Percentiles rank a stretch among this genome's conserved stretches.
Conservation (phyloP, 306 rosid species). For the Dryas octopetala region DNA sequence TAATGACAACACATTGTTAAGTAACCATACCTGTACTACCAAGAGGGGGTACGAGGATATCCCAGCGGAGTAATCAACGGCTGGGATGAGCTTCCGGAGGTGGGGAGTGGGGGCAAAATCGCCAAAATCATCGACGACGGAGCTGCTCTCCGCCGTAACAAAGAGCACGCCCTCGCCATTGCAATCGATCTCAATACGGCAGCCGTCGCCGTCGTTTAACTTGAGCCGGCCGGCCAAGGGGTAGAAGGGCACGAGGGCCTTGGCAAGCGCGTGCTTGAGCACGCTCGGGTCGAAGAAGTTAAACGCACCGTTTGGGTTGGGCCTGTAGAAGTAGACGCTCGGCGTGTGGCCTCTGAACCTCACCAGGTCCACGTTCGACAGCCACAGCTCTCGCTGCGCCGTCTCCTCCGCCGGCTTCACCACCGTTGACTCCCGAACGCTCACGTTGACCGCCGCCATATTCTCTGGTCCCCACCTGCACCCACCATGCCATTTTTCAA, state of each 20-base stretch:
- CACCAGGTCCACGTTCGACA: conserved; percentile 52
- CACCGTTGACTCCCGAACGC: conserved; percentile 54
- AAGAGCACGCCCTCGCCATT: conserved; percentile 65
- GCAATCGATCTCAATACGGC: conserved; percentile 71
- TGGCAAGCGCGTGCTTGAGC: conserved; percentile 59
- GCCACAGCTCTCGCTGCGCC: conserved; percentile 48
- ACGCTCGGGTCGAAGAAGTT: conserved; percentile 49
- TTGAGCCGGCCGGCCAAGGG: conserved; percentile 74
- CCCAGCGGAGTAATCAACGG: conserved; percentile 55
- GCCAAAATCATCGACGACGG: conserved; percentile 55
- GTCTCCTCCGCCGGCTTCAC: conserved; percentile 65
- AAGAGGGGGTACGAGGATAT: conserved; percentile 56
- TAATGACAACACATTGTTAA: no score
- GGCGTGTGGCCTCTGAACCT: conserved; percentile 50
- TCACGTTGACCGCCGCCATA: conserved; percentile 45
- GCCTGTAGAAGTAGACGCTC: conserved; percentile 52
- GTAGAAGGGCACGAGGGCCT: conserved; percentile 63
- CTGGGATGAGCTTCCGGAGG: conserved; percentile 64
- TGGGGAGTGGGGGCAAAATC: conserved; percentile 68
- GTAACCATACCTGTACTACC: conserved; percentile 58
- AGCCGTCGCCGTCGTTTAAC: conserved; percentile 42
- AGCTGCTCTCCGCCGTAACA: conserved; percentile 53
- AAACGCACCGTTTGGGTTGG: conserved; percentile 12
- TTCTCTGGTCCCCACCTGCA: no score
- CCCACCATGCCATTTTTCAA: no score